Conservation (phyloP, 768 basidiomycete genomes). For the Amanita rimosa region DNA sequence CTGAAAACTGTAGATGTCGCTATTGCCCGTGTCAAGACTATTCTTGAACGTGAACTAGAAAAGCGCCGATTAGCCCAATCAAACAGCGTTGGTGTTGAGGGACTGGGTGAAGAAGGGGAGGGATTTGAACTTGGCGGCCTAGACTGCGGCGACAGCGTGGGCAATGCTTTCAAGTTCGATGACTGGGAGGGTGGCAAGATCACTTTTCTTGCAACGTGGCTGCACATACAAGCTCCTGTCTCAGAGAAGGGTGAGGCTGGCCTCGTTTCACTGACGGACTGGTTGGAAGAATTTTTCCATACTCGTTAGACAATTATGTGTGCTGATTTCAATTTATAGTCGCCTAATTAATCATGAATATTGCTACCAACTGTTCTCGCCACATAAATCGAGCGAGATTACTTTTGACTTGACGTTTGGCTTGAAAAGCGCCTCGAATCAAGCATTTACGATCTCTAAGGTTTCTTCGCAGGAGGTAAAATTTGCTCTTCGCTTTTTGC, state of each 20-base stretch:
- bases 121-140: conserved; percentile 60
- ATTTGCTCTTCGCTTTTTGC: no score
- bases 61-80: conserved; percentile 57
- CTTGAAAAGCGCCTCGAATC: no score
- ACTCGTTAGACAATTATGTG: not conserved
- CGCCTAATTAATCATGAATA: not conserved
- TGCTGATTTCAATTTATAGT: not conserved
- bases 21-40: conserved; percentile 57
- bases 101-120: conserved; percentile 60
- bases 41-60: conserved; percentile 79
- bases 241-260: conserved; percentile 24
- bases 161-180: conserved; percentile 55
- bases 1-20: conserved; percentile 46
- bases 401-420: no score
- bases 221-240: conserved; percentile 14
- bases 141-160: conserved; percentile 47
- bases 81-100: conserved; percentile 60
- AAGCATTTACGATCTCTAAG: no score
- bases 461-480: no score
- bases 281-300: conserved; percentile 30
- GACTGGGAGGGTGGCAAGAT: conserved; percentile 86
- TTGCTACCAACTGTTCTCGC: no score
- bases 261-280: conserved; percentile 31
- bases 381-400: no score
- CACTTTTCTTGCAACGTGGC: conserved; percentile 50